These are phyloP conservation scores for Penicillium mononematosum DNA, from an alignment of 495 filamentous ascomycete species.

Conservation along the genomic window DNA sequence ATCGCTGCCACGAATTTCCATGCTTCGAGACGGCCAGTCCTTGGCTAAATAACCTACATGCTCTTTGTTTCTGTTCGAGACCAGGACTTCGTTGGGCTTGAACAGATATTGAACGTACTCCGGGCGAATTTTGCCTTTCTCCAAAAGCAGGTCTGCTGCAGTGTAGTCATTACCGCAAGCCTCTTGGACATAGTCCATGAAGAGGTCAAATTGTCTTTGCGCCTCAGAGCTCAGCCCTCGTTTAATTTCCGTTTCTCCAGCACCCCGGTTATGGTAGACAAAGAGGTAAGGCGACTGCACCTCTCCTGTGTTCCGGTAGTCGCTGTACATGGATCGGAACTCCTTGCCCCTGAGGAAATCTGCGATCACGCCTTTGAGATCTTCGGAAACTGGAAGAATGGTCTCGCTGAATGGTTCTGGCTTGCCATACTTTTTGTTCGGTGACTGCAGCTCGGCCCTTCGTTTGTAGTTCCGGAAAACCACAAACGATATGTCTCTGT, in stretches of 20 bases:
- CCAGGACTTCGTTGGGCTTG: slow-evolving; percentile 20
- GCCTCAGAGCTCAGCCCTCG: not conserved
- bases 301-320: not conserved
- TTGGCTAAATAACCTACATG: slow-evolving; percentile 1
- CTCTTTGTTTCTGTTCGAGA: slow-evolving; percentile 11
- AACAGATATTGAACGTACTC: slow-evolving; percentile 25
- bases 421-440: not conserved
- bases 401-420: slow-evolving; percentile 14
- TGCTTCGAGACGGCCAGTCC: not conserved
- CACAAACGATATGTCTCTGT: slow-evolving; percentile 27
- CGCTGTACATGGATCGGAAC: not conserved
- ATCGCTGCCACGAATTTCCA: not conserved
- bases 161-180: slow-evolving; percentile 15
- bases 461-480: slow-evolving; percentile 22
- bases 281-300: slow-evolving; percentile 7
- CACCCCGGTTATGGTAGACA: slow-evolving; percentile 6
- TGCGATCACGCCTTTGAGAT: slow-evolving; percentile 7
- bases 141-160: slow-evolving; percentile 20
- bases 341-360: not conserved
- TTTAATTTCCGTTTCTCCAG: not conserved
- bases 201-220: slow-evolving; percentile 9
- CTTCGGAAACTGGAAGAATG: slow-evolving; percentile 12
- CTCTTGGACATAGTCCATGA: slow-evolving; percentile 12
- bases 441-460: not conserved
- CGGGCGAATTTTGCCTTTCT: slow-evolving; percentile 23